A percentile compares a stretch with the other conserved stretches of the same genome.
phyloP scores from a whole-genome alignment of 805 yeast species.

The Yarrowia sp. region DNA sequence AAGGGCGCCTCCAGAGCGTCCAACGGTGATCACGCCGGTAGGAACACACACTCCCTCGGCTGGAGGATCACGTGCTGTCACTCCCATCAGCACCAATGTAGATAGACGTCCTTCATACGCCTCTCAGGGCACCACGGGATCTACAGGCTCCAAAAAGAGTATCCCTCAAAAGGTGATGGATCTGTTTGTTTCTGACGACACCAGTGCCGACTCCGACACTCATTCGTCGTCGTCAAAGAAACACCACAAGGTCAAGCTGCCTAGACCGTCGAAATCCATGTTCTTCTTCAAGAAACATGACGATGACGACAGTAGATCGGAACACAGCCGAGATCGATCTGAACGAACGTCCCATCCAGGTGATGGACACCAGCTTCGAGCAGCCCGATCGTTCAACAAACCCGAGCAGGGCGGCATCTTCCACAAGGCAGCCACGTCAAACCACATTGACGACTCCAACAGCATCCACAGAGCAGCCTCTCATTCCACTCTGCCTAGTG shows the following conservation, averaged over 20 bases:
- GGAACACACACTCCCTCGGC: constrained; percentile 9
- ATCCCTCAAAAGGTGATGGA: constrained; percentile 37
- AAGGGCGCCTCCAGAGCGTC: constrained; percentile 10
- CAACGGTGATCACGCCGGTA: constrained; percentile 22
- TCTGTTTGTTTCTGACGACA: constrained; percentile 31
- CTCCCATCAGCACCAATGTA: constrained; percentile 28
- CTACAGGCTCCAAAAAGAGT: constrained; percentile 36
- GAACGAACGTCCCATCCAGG: constrained; percentile 13
- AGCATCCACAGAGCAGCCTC: constrained; percentile 17
- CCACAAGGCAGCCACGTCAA: constrained; percentile 27
- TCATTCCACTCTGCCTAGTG: constrained; percentile 20
- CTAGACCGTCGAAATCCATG: constrained; percentile 35
- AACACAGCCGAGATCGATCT: not conserved
- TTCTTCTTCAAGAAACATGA: constrained; percentile 37
- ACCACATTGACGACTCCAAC: constrained; percentile 11
- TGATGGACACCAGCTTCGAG: constrained; percentile 19
- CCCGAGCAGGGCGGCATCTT: constrained; percentile 31
- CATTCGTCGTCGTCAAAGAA: constrained; percentile 13
- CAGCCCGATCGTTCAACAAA: constrained; percentile 26
- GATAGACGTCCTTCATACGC: constrained; percentile 40
- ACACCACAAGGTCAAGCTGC: constrained; percentile 23
- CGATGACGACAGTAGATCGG: constrained; percentile 25
- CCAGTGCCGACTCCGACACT: constrained; percentile 7
- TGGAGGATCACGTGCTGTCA: constrained; percentile 17
- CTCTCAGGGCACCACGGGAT: constrained; percentile 38